Percentiles rank a stretch among this genome's conserved stretches.
Conservation (phyloP, 2,329 filamentous ascomycete species). For the Paramyrothecium roridum region DNA sequence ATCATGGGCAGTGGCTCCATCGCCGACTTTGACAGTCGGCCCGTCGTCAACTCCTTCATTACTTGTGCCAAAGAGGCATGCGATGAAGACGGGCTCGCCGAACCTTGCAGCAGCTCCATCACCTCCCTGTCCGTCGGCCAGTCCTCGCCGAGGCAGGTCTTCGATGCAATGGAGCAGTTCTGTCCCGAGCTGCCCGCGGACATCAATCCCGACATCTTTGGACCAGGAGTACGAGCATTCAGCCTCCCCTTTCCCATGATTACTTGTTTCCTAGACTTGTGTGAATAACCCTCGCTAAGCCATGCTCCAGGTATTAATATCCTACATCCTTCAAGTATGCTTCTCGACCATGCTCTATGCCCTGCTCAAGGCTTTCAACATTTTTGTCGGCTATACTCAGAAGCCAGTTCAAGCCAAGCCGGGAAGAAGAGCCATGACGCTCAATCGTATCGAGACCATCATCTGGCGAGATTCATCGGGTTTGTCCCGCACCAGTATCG, state of each 20-base stretch:
- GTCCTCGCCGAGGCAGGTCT: constrained; percentile 24
- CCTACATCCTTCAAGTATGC: constrained; percentile 33
- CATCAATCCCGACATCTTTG: constrained; percentile 36
- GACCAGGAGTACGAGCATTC: constrained; percentile 27
- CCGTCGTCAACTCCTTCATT: constrained; percentile 28
- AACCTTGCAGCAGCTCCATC: constrained; percentile 24
- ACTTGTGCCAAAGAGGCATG: constrained; percentile 31
- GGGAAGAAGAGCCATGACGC: constrained; percentile 13
- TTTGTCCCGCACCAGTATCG: constrained; percentile 32
- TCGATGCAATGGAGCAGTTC: constrained; percentile 29
- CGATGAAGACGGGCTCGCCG: constrained; percentile 26
- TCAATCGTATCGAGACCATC: constrained; percentile 30
- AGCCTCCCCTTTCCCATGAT: background rate
- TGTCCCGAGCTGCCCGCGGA: constrained; percentile 31
- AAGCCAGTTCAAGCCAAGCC: constrained; percentile 14
- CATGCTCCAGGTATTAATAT: constrained; percentile 30
- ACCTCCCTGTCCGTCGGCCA: constrained; percentile 16
- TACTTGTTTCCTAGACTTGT: background rate
- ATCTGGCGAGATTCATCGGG: constrained; percentile 33
- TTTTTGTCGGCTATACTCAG: constrained; percentile 29
- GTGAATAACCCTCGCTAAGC: constrained; percentile 5
- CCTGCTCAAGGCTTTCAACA: constrained; percentile 29
- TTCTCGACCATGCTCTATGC: constrained; percentile 30
- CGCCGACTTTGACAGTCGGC: constrained; percentile 23
- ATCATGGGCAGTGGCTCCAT: constrained; percentile 30